phyloP scores from a whole-genome alignment of 345 rosid species.

The Lepidium didymum region DNA sequence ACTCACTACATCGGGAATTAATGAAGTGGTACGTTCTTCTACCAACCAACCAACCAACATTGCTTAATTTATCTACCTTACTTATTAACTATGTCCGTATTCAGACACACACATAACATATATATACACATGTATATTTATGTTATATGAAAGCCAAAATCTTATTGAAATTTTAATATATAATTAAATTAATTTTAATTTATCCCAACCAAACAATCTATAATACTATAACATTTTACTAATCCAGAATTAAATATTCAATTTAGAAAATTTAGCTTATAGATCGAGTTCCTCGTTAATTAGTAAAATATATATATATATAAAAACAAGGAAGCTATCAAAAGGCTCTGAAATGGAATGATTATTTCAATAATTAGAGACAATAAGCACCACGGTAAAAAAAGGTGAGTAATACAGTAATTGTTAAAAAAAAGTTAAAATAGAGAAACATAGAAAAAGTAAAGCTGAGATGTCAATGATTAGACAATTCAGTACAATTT shows the following conservation, averaged over 20 bases:
- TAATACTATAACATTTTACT: too few relatives aligned
- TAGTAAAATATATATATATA: too few relatives aligned
- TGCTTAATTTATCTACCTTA: neutral
- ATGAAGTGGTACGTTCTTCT: conserved; percentile 8
- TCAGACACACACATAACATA: too few relatives aligned
- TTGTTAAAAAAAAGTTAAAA: neutral
- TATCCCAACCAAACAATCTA: too few relatives aligned
- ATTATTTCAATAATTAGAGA: conserved; percentile 3
- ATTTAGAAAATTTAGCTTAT: too few relatives aligned
- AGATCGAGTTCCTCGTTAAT: too few relatives aligned
- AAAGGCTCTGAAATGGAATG: conserved; percentile 16
- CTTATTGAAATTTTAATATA: too few relatives aligned
- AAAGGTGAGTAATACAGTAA: conserved; percentile 1
- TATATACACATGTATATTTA: neutral
- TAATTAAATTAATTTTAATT: too few relatives aligned
- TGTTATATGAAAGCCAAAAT: neutral
- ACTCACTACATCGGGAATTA: neutral
- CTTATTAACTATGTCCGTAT: neutral
- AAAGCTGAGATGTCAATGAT: conserved; percentile 26
- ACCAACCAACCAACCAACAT: conserved; percentile 19
- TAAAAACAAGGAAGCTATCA: too few relatives aligned
- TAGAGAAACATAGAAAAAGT: neutral
- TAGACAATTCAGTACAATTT: conserved; percentile 13
- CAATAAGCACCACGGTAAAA: neutral
- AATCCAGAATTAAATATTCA: too few relatives aligned